Percentiles rank a stretch among this genome's conserved stretches.
Evolutionary conservation across 371 early-diverging fungal genomes (phyloP).

Genomic region (Polyrhizophydium stewartii): DNA sequence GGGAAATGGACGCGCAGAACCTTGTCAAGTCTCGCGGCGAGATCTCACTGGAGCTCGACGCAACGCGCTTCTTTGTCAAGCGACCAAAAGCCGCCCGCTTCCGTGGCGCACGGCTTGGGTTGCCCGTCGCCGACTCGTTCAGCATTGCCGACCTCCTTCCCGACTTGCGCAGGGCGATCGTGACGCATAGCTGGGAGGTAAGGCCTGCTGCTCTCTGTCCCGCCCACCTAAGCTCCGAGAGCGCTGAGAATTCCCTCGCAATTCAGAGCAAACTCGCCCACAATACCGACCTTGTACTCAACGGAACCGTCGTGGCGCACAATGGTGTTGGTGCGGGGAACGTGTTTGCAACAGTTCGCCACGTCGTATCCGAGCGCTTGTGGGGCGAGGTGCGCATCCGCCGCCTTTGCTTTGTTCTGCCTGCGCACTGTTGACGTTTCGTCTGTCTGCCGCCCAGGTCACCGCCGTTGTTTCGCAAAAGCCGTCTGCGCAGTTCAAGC

Average conservation of each 20-base stretch:
- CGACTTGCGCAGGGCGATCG: conserved; percentile 65
- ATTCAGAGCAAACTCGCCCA: conserved; percentile 63
- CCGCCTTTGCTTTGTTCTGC: not conserved
- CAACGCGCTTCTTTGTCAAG: conserved; percentile 7
- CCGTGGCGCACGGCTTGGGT: conserved; percentile 18
- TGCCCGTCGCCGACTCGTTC: conserved; percentile 37
- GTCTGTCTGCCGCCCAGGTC: not conserved
- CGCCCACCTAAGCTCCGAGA: not conserved
- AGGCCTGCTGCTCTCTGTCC: not conserved
- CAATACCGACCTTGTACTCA: conserved; percentile 59
- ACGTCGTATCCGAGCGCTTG: conserved; percentile 65
- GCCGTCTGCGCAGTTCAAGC: conserved; percentile 56
- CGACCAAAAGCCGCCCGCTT: not conserved
- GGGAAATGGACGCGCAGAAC: conserved; percentile 75
- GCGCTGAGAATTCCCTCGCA: not conserved
- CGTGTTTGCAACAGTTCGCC: conserved; percentile 65
- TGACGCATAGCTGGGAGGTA: conserved; percentile 84
- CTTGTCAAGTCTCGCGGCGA: conserved; percentile 68
- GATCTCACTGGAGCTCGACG: conserved; percentile 37
- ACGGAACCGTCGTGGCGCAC: conserved; percentile 65
- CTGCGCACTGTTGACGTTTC: no score
- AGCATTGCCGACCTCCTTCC: conserved; percentile 42
- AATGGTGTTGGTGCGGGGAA: conserved; percentile 78
- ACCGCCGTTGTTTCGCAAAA: conserved; percentile 48
- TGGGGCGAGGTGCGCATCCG: conserved; percentile 53